These are phyloP conservation scores for Salvia rosmarinus DNA, from an alignment of 257 asterid species.

Conservation along the genomic window DNA sequence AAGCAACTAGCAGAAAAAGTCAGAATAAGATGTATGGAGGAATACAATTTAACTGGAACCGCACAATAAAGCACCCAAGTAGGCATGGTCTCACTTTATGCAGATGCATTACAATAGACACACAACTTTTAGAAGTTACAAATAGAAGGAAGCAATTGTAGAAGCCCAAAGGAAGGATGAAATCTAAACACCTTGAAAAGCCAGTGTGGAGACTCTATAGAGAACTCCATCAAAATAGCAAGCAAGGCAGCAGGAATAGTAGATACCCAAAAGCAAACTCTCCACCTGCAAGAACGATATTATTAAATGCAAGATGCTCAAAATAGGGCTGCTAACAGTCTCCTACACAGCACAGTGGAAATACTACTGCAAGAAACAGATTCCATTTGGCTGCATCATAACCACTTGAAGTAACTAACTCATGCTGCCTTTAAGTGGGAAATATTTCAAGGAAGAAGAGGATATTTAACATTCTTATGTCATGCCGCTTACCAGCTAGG, in stretches of 20 bases:
- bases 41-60: slow-evolving; percentile 7
- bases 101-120: slow-evolving; percentile 19
- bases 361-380: slow-evolving; percentile 20
- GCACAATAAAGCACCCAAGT: neutral
- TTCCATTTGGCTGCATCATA: slow-evolving; percentile 22
- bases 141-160: too few relatives aligned
- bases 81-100: slow-evolving; percentile 5
- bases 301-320: slow-evolving; percentile 11
- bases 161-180: too few relatives aligned
- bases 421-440: slow-evolving; percentile 6
- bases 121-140: neutral
- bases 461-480: slow-evolving; percentile 11
- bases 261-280: slow-evolving; percentile 94
- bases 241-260: slow-evolving; percentile 81
- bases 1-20: slow-evolving; percentile 18
- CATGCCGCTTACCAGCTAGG: slow-evolving; percentile 68
- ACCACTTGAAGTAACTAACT: slow-evolving; percentile 3
- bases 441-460: slow-evolving; percentile 1
- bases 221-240: slow-evolving; percentile 75
- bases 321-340: neutral
- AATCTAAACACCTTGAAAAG: slow-evolving; percentile 70
- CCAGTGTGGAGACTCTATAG: slow-evolving; percentile 94
- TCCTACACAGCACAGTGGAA: slow-evolving; percentile 26
- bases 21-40: slow-evolving; percentile 13
- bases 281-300: slow-evolving; percentile 75